phyloP scores from a whole-genome alignment of 169 alveolate genomes.

The Eimeria zaria region DNA sequence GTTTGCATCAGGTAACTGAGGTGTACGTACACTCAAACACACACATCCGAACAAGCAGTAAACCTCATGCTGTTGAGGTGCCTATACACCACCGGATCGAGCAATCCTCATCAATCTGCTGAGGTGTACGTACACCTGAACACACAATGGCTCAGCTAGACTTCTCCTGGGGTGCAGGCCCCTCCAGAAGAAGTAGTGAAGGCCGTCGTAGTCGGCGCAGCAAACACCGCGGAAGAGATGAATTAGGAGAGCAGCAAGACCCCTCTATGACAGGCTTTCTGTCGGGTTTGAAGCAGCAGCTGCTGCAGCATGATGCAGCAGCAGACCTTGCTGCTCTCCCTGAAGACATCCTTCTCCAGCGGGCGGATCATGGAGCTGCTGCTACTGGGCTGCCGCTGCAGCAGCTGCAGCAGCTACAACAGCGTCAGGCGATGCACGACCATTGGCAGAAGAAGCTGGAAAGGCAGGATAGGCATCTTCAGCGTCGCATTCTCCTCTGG shows the following conservation, averaged over 20 bases:
- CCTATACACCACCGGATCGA: too few relatives aligned
- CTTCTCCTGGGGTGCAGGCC: not conserved
- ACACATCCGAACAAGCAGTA: too few relatives aligned
- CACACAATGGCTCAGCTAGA: not conserved
- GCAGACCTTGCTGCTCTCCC: not conserved
- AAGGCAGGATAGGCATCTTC: not conserved
- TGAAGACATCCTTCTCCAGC: not conserved
- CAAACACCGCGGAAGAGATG: not conserved
- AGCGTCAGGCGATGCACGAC: not conserved
- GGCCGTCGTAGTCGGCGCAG: not conserved
- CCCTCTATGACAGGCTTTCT: constrained; percentile 24
- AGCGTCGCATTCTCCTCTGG: not conserved
- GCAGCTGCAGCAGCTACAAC: too few relatives aligned
- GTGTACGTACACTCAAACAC: not conserved
- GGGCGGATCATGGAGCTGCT: not conserved
- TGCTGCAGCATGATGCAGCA: not conserved
- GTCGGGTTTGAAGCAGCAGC: not conserved
- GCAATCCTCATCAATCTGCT: too few relatives aligned
- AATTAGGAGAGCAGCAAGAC: not conserved
- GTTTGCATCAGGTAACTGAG: not conserved
- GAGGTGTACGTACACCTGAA: too few relatives aligned
- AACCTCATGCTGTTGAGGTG: too few relatives aligned
- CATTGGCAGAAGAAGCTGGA: constrained; percentile 8
- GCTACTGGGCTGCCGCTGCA: too few relatives aligned
- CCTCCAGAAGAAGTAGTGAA: not conserved